Evolutionary conservation across 2,329 filamentous ascomycete genomes (phyloP).

Genomic region (Scedosporium minutisporum): DNA sequence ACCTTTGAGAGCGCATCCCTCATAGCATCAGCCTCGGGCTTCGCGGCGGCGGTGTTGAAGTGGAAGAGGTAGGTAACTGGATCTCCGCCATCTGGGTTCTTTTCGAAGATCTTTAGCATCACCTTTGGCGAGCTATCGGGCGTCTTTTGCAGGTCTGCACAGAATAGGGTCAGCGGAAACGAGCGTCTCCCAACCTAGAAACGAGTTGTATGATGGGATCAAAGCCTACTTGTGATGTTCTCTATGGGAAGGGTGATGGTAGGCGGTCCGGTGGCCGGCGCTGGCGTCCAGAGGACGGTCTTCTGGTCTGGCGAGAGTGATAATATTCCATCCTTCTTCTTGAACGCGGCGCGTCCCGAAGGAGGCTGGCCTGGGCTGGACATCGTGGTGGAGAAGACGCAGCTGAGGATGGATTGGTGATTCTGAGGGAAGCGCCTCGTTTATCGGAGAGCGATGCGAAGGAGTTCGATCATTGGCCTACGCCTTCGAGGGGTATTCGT

Average conservation of each 20-base stretch:
- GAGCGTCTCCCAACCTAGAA: neutral
- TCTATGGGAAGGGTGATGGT: conserved; percentile 60
- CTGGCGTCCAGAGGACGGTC: conserved; percentile 73
- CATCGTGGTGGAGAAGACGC: conserved; percentile 28
- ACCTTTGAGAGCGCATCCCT: conserved; percentile 72
- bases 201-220: neutral
- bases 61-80: conserved; percentile 73
- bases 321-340: conserved; percentile 89
- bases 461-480: too few relatives aligned
- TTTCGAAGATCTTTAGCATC: conserved; percentile 85
- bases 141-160: conserved; percentile 82
- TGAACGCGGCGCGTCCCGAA: conserved; percentile 67
- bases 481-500: too few relatives aligned
- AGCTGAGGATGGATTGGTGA: neutral
- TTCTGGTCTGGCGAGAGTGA: conserved; percentile 63
- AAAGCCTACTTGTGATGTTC: conserved; percentile 67
- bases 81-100: conserved; percentile 47
- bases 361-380: conserved; percentile 29
- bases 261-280: conserved; percentile 51
- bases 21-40: conserved; percentile 74
- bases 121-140: conserved; percentile 81
- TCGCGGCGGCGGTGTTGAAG: conserved; percentile 73
- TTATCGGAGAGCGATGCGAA: neutral
- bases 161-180: neutral
- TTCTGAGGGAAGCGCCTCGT: neutral